These are phyloP conservation scores for Bondarzewia mesenterica DNA, from an alignment of 1,284 basidiomycete species.

Conservation along the genomic window DNA sequence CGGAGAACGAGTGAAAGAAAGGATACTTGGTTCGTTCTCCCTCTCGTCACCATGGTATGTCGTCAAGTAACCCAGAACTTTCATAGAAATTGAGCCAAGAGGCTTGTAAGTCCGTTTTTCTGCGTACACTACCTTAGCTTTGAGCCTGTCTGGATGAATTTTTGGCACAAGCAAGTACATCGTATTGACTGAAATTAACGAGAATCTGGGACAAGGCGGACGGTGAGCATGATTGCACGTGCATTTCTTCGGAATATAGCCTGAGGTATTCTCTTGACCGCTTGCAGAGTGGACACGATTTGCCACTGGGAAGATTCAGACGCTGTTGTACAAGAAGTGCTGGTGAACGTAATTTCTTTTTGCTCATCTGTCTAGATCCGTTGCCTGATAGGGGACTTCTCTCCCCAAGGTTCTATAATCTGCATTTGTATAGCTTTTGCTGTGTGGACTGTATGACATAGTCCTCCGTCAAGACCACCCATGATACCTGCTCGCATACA, in stretches of 20 bases:
- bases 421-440: constrained; percentile 72
- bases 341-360: constrained; percentile 45
- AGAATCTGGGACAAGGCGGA: constrained; percentile 74
- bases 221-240: constrained; percentile 39
- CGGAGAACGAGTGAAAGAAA: constrained; percentile 70
- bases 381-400: constrained; percentile 9
- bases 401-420: constrained; percentile 57
- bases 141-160: too few relatives aligned
- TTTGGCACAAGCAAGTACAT: constrained; percentile 60
- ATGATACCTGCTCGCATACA: constrained; percentile 8
- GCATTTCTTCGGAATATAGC: not conserved
- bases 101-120: constrained; percentile 57
- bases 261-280: constrained; percentile 10
- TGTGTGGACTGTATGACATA: constrained; percentile 40
- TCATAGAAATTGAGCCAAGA: constrained; percentile 66
- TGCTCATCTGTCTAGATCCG: not conserved
- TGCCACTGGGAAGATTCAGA: constrained; percentile 75
- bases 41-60: not conserved
- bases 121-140: too few relatives aligned
- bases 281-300: constrained; percentile 45
- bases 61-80: constrained; percentile 7
- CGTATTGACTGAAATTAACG: constrained; percentile 73
- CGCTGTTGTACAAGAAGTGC: constrained; percentile 61
- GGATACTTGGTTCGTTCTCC: constrained; percentile 60
- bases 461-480: constrained; percentile 3